These are phyloP conservation scores for Aureobasidium subglaciale DNA, from an alignment of 2,329 filamentous ascomycete genomes.

Conservation along the genomic window DNA sequence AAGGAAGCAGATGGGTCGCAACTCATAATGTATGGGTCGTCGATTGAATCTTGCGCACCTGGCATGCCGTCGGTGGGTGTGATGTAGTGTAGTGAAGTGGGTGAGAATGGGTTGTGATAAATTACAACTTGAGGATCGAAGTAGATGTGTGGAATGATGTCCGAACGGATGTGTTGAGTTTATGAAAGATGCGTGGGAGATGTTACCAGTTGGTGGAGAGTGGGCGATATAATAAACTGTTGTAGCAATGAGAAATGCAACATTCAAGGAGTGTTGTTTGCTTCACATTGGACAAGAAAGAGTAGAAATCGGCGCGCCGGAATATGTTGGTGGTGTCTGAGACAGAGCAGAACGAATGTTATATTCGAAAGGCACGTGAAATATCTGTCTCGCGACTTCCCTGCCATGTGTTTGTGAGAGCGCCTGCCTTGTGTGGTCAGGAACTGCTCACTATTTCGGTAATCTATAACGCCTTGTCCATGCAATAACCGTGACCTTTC, in stretches of 20 bases:
- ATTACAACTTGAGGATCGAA: too few relatives aligned
- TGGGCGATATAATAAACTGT: neutral
- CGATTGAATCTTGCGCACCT: neutral
- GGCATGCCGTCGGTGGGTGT: neutral
- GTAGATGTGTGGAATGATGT: too few relatives aligned
- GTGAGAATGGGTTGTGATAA: too few relatives aligned
- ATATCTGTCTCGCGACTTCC: neutral
- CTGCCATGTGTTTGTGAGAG: neutral
- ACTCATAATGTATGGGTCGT: neutral
- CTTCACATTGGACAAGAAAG: too few relatives aligned
- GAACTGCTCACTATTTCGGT: neutral
- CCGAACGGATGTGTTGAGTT: too few relatives aligned
- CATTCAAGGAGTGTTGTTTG: too few relatives aligned
- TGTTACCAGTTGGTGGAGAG: neutral
- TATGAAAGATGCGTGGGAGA: too few relatives aligned
- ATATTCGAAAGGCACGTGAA: neutral
- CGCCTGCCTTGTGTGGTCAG: neutral
- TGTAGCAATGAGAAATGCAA: too few relatives aligned
- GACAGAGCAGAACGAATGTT: too few relatives aligned
- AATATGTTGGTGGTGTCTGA: neutral
- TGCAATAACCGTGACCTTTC: constrained; percentile 1
- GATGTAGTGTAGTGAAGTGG: neutral
- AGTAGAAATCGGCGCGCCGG: too few relatives aligned
- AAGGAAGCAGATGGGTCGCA: neutral
- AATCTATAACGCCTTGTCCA: neutral